Evolutionary conservation across 2,329 filamentous ascomycete species (phyloP).

Genomic region (Teratosphaeria destructans): DNA sequence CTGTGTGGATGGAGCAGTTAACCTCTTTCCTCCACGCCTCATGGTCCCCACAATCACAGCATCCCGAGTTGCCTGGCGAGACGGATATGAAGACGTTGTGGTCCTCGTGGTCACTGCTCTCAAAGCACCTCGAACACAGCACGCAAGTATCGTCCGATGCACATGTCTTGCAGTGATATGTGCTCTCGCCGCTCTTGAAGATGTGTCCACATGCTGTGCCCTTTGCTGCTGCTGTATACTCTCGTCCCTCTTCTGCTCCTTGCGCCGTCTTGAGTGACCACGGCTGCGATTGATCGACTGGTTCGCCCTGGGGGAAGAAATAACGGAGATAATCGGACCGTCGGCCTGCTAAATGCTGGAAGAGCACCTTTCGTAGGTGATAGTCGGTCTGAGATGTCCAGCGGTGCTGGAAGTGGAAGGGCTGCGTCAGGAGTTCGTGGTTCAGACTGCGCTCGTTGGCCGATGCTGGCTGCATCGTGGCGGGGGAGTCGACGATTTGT

Average conservation of each 20-base stretch:
- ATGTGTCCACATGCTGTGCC: constrained; percentile 96
- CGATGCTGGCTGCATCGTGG: constrained; percentile 21
- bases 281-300: constrained; percentile 15
- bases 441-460: constrained; percentile 69
- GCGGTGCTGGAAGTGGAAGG: constrained; percentile 60
- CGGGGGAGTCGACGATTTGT: not conserved
- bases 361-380: constrained; percentile 68
- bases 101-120: constrained; percentile 85
- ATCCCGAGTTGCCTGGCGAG: constrained; percentile 83
- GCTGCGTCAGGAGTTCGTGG: constrained; percentile 68
- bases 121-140: constrained; percentile 86
- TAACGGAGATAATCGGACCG: constrained; percentile 63
- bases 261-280: constrained; percentile 82
- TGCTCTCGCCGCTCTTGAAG: constrained; percentile 86
- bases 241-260: constrained; percentile 83
- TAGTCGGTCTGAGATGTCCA: constrained; percentile 62
- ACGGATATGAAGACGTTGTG: constrained; percentile 86
- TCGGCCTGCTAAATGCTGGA: constrained; percentile 73
- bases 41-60: constrained; percentile 92
- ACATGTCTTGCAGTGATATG: constrained; percentile 90
- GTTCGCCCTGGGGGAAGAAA: constrained; percentile 65
- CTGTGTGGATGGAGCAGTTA: constrained; percentile 85
- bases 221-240: constrained; percentile 83
- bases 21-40: constrained; percentile 88
- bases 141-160: constrained; percentile 92